Base-by-base conservation (phyloP, 148 eudicot species). In the Camellia lanceoleosa region DNA sequence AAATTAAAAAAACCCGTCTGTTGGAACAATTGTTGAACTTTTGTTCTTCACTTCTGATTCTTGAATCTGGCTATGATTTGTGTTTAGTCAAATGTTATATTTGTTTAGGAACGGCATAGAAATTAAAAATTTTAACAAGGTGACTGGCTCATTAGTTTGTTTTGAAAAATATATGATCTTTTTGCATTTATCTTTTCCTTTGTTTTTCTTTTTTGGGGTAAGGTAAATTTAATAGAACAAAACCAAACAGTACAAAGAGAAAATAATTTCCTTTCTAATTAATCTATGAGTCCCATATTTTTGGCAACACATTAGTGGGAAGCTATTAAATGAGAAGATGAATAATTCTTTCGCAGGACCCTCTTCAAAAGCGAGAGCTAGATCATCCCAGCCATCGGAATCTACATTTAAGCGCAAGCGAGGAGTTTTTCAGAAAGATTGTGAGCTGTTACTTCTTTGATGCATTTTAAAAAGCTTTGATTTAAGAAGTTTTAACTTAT, bases 381-480 rank as follows among this genome's bases (percentile, higher is more conserved):
- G 91, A 71, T 44, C 93, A 18, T 80, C 90, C 46, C 89, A 89
- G 62, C 88, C 88, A 9, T 73, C 93, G 8, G 97, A 95, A 75
- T 74, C 88, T 61, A 84, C 93, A 0, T 81, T 82, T 52, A 95
- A 95, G 90, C 97, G 99, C 58, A 95, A 89, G 80, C 89, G 99
- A 64, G 99, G 97, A 14, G 88, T 93, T 83, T 93, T 95, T 60
- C 94, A 95, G 82, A 95, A 93, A 87, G 99, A 95, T 79, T 87
- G 97, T 93, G 41, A 88, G 97, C 88, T 14, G 66, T 66, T 20
- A 19, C 18, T 55, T 54, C 5, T 62, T 69, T 9, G 9, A 2
- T 44, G 67, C 7, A 41, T 10, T 18, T 6, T 79, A 13, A 65
- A 42, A 16, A 20, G 6, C 16, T 47, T 74, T 74, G 46, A 5